Evolutionary conservation across 1,284 basidiomycete species (phyloP).

Genomic region (Kalmanozyma brasiliensis): DNA sequence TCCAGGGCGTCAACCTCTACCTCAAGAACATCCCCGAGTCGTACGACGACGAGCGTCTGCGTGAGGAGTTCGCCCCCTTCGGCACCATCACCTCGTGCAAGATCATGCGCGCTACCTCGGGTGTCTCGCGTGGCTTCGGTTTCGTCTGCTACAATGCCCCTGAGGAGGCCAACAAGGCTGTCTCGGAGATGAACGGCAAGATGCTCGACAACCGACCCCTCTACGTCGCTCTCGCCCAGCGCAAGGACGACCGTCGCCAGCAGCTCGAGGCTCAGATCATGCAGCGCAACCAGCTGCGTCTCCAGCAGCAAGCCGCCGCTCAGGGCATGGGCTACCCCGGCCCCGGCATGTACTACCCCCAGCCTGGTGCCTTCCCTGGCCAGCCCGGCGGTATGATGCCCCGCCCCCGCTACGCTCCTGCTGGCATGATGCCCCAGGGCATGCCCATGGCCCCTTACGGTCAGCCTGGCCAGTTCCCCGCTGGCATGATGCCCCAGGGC

Average conservation of each 20-base stretch:
- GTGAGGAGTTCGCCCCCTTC: conserved; percentile 87
- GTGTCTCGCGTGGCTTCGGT: conserved; percentile 91
- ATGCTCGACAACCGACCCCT: conserved; percentile 99
- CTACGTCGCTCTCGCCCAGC: conserved; percentile 98
- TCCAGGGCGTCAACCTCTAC: conserved; percentile 98
- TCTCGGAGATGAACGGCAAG: conserved; percentile 99
- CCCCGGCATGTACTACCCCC: conserved; percentile 68
- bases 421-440: conserved; percentile 67
- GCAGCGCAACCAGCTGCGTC: conserved; percentile 68
- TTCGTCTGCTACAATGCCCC: conserved; percentile 99
- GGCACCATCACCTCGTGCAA: conserved; percentile 98
- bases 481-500: conserved; percentile 64
- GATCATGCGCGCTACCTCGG: conserved; percentile 90
- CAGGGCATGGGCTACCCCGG: conserved; percentile 66
- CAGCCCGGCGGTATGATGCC: conserved; percentile 64
- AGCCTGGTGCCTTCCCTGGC: conserved; percentile 64
- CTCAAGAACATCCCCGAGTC: conserved; percentile 83
- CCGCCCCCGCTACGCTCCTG: conserved; percentile 65
- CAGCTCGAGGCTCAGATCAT: conserved; percentile 90
- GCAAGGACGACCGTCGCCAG: conserved; percentile 96
- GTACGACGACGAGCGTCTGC: conserved; percentile 68
- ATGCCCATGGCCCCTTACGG: conserved; percentile 65
- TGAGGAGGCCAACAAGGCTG: conserved; percentile 99
- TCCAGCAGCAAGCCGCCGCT: conserved; percentile 68
- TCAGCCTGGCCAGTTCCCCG: conserved; percentile 65